Evolutionary conservation across 169 alveolate species (phyloP).

Genomic region (Eimeria sp.): DNA sequence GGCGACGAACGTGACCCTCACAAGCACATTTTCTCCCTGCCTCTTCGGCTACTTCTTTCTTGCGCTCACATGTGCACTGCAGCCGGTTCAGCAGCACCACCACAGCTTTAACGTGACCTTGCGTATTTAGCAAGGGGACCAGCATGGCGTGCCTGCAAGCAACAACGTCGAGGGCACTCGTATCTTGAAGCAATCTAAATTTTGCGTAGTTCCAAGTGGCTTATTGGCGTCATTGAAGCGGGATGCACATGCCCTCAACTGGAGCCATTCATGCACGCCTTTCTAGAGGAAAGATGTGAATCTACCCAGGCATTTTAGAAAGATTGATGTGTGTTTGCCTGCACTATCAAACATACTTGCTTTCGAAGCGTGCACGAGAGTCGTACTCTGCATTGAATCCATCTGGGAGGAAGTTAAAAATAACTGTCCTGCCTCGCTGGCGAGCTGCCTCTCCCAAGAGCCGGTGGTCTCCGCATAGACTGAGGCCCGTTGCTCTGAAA

Average conservation of each 20-base stretch:
- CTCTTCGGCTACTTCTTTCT: not conserved
- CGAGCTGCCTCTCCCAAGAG: slow-evolving; percentile 79
- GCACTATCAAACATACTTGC: slow-evolving; percentile 31
- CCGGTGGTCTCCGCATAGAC: slow-evolving; percentile 55
- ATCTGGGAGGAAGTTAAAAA: slow-evolving; percentile 74
- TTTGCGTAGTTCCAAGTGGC: not conserved
- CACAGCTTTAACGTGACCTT: slow-evolving; percentile 81
- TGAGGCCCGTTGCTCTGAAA: slow-evolving; percentile 79
- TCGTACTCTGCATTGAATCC: slow-evolving; percentile 79
- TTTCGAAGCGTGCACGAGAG: slow-evolving; percentile 65
- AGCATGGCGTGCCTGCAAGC: slow-evolving; percentile 79
- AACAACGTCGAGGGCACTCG: not conserved
- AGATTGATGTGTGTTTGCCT: not conserved
- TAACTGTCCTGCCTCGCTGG: slow-evolving; percentile 72
- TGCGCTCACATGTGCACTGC: slow-evolving; percentile 43
- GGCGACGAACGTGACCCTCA: not conserved
- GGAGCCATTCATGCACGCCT: not conserved
- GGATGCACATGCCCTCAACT: not conserved
- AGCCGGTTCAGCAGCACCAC: slow-evolving; percentile 71
- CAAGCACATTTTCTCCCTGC: slow-evolving; percentile 43
- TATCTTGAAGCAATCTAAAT: not conserved
- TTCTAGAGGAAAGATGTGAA: not conserved
- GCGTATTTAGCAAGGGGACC: slow-evolving; percentile 77
- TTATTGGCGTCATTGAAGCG: not conserved
- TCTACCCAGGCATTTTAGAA: not conserved